Evolutionary conservation across 345 rosid species (phyloP).

Genomic region (Citrus maxima): DNA sequence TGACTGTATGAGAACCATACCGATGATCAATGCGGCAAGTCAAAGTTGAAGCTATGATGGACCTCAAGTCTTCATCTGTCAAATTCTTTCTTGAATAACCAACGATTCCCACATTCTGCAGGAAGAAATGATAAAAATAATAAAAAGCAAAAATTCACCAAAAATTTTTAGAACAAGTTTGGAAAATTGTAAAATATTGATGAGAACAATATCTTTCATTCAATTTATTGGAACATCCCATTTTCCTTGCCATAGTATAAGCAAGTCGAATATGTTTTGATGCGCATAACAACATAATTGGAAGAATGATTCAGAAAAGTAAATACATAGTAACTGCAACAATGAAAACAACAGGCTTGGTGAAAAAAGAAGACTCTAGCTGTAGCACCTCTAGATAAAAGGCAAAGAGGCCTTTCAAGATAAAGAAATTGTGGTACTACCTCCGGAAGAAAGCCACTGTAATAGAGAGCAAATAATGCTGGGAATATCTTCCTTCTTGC

Average conservation of each 20-base stretch:
- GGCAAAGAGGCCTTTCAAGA: background rate
- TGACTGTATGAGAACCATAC: constrained; percentile 32
- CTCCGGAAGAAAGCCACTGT: constrained; percentile 77
- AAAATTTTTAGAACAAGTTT: background rate
- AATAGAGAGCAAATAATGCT: constrained; percentile 71
- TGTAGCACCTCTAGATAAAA: background rate
- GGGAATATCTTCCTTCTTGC: constrained; percentile 67
- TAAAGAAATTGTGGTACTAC: constrained; percentile 25
- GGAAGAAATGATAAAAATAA: background rate
- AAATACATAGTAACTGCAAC: background rate
- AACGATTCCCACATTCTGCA: constrained; percentile 62
- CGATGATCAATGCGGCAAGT: constrained; percentile 81
- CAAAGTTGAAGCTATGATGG: constrained; percentile 6
- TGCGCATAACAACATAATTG: background rate
- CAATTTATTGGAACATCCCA: too few species aligned
- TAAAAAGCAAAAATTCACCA: background rate
- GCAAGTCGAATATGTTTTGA: too few species aligned
- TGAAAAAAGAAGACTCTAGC: background rate
- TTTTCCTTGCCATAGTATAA: too few species aligned
- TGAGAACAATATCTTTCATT: too few species aligned
- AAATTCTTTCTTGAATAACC: constrained; percentile 76
- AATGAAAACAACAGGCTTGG: background rate
- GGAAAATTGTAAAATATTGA: too few species aligned
- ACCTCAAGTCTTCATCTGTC: constrained; percentile 69
- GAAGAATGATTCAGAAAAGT: background rate